These are phyloP conservation scores for Chaetothyriales sp. DNA, from an alignment of 2,329 filamentous ascomycete species.

Conservation along the genomic window DNA sequence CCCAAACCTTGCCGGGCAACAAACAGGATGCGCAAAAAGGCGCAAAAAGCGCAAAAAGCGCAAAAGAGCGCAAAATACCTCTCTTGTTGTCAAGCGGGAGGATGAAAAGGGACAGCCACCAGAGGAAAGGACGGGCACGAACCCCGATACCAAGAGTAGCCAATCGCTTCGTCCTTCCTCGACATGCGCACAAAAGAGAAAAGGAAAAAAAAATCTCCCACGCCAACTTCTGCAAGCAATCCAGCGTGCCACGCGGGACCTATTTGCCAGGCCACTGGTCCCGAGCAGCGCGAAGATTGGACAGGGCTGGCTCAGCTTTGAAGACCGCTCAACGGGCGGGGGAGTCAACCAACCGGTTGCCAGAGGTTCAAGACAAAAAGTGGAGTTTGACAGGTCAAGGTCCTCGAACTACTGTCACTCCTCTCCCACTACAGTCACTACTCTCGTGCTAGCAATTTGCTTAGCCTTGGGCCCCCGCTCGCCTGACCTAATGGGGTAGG, in stretches of 20 bases:
- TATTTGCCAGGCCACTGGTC: neutral
- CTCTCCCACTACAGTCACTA: too few relatives aligned
- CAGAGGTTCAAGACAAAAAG: neutral
- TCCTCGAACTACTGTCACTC: neutral
- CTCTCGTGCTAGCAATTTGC: neutral
- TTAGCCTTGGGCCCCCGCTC: neutral
- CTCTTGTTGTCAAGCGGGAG: neutral
- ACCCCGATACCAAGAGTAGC: neutral
- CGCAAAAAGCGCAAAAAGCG: too few relatives aligned
- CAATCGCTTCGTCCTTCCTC: constrained; percentile 1
- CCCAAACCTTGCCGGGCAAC: neutral
- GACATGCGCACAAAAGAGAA: neutral
- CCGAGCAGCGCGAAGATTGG: neutral
- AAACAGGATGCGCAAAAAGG: neutral
- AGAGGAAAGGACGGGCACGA: neutral
- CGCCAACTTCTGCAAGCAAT: neutral
- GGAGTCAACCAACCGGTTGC: neutral
- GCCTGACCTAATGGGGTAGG: neutral
- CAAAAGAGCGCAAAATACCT: too few relatives aligned
- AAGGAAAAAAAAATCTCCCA: too few relatives aligned
- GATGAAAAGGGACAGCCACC: neutral
- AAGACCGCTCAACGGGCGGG: neutral
- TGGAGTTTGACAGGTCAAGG: neutral
- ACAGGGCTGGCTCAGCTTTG: neutral
- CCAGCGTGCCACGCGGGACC: neutral